Evolutionary conservation across 805 yeast species (phyloP), one percentile per base, ranked within the genome.

Genomic region (Cephaloascus albidus): DNA sequence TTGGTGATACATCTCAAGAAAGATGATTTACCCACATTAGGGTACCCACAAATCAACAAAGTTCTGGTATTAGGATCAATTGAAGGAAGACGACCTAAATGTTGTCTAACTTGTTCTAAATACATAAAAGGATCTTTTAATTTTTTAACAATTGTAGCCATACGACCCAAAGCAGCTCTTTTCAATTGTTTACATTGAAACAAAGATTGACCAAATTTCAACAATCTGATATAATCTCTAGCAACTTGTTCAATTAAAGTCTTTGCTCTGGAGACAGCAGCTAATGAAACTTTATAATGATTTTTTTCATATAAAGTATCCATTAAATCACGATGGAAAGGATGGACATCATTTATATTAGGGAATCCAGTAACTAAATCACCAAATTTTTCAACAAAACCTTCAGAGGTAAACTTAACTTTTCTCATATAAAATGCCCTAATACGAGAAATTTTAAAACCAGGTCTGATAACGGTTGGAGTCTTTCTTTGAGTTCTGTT

Each of bases 1-100:
- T 94, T 85, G 47, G 99, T 93, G 65, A 93, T 85, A 61, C 93
- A 78, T 57, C 79, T 75, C 63, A 93, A 74, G 66, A 93, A 93
- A 14, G 96, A 87, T 12, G 98, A 93, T 66, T 93, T 93, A 68
- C 99, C 99, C 45, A 93, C 99, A 63, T 93, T 93, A 41, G 99
- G 99, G 66, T 93, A 93, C 45, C 99, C 99, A 70, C 99, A 93
- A 56, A 93, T 90, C 55, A 93, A 74, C 52, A 93, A 70, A 18
- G 99, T 93, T 72, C 99, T 84, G 41, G 99, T 93, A 66, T 93
- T 93, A 58, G 99, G 99, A 63, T 93, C 98, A 60, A 93, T 93
- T 49, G 90, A 77, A 44, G 99, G 99, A 53, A 93, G 73, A 76
- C 99, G 88, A 54, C 97, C 96, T 69, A 93, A 76, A 70, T 93